Evolutionary conservation across 768 basidiomycete species (phyloP).

Genomic region (Phlegmacium glaucopus): DNA sequence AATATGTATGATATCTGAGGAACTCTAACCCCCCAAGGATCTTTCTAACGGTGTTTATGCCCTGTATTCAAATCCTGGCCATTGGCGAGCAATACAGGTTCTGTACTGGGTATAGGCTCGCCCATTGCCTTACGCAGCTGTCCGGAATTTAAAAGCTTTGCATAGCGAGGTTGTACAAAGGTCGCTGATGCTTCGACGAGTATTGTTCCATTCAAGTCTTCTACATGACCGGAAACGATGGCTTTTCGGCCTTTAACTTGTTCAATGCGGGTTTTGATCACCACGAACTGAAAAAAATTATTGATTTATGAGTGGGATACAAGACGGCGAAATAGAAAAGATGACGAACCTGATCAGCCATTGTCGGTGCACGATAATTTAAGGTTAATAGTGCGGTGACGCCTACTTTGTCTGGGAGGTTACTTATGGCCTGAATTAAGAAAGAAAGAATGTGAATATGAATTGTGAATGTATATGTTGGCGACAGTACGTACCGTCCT

Average conservation of each 20-base stretch:
- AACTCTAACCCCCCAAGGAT: too few relatives aligned
- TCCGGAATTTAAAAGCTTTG: slow-evolving; percentile 64
- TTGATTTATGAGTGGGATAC: neutral
- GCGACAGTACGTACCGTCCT: slow-evolving; percentile 53
- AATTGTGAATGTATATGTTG: neutral
- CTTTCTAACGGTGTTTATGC: slow-evolving; percentile 16
- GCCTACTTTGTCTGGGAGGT: slow-evolving; percentile 85
- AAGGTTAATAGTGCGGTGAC: slow-evolving; percentile 86
- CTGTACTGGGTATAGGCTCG: slow-evolving; percentile 36
- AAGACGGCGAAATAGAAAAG: neutral
- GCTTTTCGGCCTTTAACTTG: slow-evolving; percentile 79
- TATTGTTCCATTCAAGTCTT: slow-evolving; percentile 76
- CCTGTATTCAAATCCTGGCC: slow-evolving; percentile 30
- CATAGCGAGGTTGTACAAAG: slow-evolving; percentile 89
- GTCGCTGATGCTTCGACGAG: slow-evolving; percentile 78
- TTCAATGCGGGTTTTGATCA: slow-evolving; percentile 67
- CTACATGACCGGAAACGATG: slow-evolving; percentile 64
- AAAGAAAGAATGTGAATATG: slow-evolving; percentile 1
- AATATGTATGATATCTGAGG: neutral
- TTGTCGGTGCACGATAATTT: slow-evolving; percentile 84
- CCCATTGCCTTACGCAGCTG: slow-evolving; percentile 67
- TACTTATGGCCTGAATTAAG: slow-evolving; percentile 65
- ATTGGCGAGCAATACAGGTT: slow-evolving; percentile 37
- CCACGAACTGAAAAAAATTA: slow-evolving; percentile 63
- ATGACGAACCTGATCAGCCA: slow-evolving; percentile 72